phyloP scores from a whole-genome alignment of 805 yeast genomes.

The Dipodascus geniculatus region DNA sequence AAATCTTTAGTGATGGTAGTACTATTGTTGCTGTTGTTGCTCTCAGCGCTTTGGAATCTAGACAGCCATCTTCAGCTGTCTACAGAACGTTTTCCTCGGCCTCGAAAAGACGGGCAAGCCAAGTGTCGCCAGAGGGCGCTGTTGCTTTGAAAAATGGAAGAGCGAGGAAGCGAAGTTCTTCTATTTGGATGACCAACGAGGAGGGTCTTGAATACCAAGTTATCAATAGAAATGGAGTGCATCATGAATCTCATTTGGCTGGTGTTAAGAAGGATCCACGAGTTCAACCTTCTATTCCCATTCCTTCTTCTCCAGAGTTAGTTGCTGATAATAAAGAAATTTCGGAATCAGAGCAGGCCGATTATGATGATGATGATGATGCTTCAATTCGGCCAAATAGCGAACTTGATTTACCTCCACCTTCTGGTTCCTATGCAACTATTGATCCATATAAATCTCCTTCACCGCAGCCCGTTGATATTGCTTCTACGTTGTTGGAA shows the following conservation, averaged over 20 bases:
- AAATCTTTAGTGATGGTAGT: slow-evolving; percentile 45
- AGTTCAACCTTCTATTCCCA: not conserved
- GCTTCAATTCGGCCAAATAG: not conserved
- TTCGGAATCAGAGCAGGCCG: not conserved
- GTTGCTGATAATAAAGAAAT: not conserved
- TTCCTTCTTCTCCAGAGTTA: slow-evolving; percentile 1
- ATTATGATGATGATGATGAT: not conserved
- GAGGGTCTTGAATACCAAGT: not conserved
- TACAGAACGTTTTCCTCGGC: not conserved
- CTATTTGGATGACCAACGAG: not conserved
- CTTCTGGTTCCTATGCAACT: not conserved
- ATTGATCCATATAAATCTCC: not conserved
- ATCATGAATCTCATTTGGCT: not conserved
- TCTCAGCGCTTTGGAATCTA: not conserved
- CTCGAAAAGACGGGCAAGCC: not conserved
- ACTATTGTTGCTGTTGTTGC: slow-evolving; percentile 22
- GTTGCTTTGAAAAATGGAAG: not conserved
- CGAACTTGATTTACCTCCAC: not conserved
- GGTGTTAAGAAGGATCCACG: not conserved
- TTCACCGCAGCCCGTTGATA: not conserved
- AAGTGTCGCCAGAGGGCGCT: not conserved
- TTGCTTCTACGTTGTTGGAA: not conserved
- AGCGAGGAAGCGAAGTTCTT: not conserved
- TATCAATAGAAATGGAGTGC: not conserved
- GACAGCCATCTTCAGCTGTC: not conserved